Base-by-base conservation (phyloP, 2,329 filamentous ascomycete genomes). In the Sporothrix pseudoabietina region DNA sequence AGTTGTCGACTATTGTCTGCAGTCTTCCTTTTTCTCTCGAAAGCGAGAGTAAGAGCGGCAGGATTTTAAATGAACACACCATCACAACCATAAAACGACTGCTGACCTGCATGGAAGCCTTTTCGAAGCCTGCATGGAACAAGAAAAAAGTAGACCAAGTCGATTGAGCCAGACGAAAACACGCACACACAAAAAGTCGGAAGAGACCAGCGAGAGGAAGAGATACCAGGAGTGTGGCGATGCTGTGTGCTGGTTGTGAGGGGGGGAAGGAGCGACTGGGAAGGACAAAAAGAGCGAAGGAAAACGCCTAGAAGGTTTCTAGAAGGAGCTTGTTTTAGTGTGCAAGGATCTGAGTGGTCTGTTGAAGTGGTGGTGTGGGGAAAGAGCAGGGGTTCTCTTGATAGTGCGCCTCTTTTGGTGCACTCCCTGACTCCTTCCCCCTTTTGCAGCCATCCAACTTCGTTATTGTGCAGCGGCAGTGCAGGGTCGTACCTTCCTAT, bases 321-420 rank as follows among this genome's bases (percentile, higher is more conserved):
- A 73, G 75, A 75, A 75, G 73, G 65, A 72, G 69, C 47, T 74
- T 75, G 71, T 63, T 66, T n/a, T 71, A n/a, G 65, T 59, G n/a
- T 55, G 71, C 10, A 26, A 30, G 55, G 59, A 16, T 3, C 8
- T 22, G n/a, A 44, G 35, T 54, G 44, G 61, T 22, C 3, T 26
- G 26, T 32, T 26, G 14, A 35, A 12, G 6, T 35, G 35, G 32
- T 47, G n/a, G 52, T 70, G 39, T 47, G 68, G 68, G 68, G 52
- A 59, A 70, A 8, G 30, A 14, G 30, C 16, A 35, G 26, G 63
- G 12, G 14, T n/a, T 2, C 4, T 32, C 10, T 22, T 16, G 57
- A 6, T 61, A 14, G 57, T 19, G 57, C 4, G 16, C 35, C 35
- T 35, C 19, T 26, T 26, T 26, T 26, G 26, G 55, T 19, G 47